phyloP scores from a whole-genome alignment of 352 stramenopile species.

The Phytophthora sp. region DNA sequence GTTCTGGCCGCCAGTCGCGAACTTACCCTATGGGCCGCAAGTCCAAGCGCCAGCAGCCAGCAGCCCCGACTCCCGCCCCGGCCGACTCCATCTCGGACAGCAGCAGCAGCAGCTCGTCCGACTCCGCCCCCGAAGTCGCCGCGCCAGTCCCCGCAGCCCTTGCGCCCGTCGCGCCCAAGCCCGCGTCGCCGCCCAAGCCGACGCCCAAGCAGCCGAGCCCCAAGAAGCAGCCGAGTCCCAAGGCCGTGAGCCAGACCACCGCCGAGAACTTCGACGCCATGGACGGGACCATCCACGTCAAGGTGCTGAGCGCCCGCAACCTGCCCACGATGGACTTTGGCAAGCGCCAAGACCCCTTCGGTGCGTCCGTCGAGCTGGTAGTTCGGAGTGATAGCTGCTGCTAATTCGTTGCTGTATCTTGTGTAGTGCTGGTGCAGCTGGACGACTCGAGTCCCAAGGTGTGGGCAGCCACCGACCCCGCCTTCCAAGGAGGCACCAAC shows the following conservation, averaged over 20 bases:
- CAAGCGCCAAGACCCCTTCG: constrained; percentile 81
- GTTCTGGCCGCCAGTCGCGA: constrained; percentile 34
- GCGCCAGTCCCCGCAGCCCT: constrained; percentile 1
- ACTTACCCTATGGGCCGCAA: constrained; percentile 42
- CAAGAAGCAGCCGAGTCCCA: constrained; percentile 14
- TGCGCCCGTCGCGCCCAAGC: constrained; percentile 6
- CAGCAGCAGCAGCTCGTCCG: constrained; percentile 23
- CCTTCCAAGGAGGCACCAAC: constrained; percentile 60
- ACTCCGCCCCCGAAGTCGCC: constrained; percentile 21
- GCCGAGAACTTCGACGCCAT: constrained; percentile 8
- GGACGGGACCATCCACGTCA: constrained; percentile 83
- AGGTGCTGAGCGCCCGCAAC: constrained; percentile 62
- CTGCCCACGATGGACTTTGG: constrained; percentile 82
- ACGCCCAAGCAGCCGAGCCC: constrained; percentile 23
- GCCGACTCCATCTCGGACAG: constrained; percentile 8
- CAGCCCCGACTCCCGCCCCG: constrained; percentile 7
- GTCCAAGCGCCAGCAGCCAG: constrained; percentile 31
- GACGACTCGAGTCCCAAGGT: constrained; percentile 67
- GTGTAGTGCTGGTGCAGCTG: constrained; percentile 70
- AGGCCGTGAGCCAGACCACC: neutral
- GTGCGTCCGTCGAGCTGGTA: constrained; percentile 26
- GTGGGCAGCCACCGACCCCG: constrained; percentile 70
- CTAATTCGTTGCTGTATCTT: constrained; percentile 8
- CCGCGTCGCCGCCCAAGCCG: constrained; percentile 8
- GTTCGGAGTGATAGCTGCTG: neutral